A percentile compares a stretch with the other conserved stretches of the same genome.
These are phyloP conservation scores for Ophiosphaerella korrae DNA, from an alignment of 2,329 filamentous ascomycete species.

Conservation along the genomic window DNA sequence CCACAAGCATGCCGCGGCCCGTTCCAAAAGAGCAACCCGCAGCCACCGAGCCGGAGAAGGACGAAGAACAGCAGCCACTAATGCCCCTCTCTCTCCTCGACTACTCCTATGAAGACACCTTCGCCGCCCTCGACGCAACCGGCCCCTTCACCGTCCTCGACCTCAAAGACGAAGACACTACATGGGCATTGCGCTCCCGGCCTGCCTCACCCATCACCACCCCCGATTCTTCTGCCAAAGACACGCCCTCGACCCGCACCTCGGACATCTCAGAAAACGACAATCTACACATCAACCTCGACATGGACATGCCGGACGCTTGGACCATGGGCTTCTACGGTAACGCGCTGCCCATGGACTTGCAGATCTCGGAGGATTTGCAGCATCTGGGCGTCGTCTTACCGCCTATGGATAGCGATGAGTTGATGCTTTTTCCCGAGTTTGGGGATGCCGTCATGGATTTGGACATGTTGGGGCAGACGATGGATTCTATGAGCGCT, in stretches of 20 bases:
- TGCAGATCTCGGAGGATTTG: conserved; percentile 39
- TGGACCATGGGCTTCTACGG: conserved; percentile 36
- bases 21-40: conserved; percentile 32
- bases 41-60: conserved; percentile 20
- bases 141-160: conserved; percentile 40
- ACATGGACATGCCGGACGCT: conserved; percentile 42
- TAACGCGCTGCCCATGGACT: conserved; percentile 36
- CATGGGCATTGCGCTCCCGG: conserved; percentile 41
- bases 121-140: conserved; percentile 38
- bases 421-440: conserved; percentile 41
- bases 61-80: conserved; percentile 34
- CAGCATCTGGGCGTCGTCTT: conserved; percentile 37
- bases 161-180: conserved; percentile 42
- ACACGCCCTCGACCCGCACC: conserved; percentile 44
- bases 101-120: conserved; percentile 41
- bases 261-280: conserved; percentile 53
- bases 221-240: conserved; percentile 44
- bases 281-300: conserved; percentile 47
- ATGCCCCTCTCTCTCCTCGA: conserved; percentile 36
- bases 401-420: conserved; percentile 41
- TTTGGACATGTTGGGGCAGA: conserved; percentile 41
- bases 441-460: conserved; percentile 37
- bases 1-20: conserved; percentile 31
- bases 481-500: conserved; percentile 36
- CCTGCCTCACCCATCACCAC: conserved; percentile 39